A percentile compares a stretch with the other conserved stretches of the same genome.
phyloP scores from a whole-genome alignment of 164 flowering plant species.

The Liquidambar formosana region DNA sequence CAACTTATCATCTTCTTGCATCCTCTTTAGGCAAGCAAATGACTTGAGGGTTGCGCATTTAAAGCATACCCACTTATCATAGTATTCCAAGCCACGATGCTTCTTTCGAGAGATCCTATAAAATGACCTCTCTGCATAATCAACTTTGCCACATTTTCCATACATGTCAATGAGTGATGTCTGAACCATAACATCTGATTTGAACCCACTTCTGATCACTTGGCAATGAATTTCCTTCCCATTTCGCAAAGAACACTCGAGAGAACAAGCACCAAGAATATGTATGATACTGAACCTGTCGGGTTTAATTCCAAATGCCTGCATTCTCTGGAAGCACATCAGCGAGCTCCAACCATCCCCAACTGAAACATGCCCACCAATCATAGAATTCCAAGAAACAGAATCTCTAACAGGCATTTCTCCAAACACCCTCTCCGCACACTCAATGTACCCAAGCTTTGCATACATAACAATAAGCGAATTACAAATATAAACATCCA shows the following conservation, averaged over 20 bases:
- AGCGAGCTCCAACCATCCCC: conserved; percentile 50
- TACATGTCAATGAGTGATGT: conserved; percentile 72
- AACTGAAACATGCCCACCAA: conserved; percentile 47
- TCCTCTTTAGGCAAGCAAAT: conserved; percentile 38
- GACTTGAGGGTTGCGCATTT: conserved; percentile 37
- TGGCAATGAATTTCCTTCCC: conserved; percentile 32
- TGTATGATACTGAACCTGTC: conserved; percentile 39
- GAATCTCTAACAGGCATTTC: conserved; percentile 57
- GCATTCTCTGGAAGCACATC: conserved; percentile 43
- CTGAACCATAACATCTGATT: conserved; percentile 40
- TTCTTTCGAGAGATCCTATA: conserved; percentile 24
- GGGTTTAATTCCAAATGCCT: conserved; percentile 22
- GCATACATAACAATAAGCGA: conserved; percentile 59
- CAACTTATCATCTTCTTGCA: conserved; percentile 39
- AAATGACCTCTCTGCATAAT: conserved; percentile 49
- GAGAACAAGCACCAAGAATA: neutral
- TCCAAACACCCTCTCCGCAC: conserved; percentile 50
- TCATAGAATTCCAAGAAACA: conserved; percentile 81
- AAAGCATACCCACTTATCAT: conserved; percentile 54
- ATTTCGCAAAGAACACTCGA: conserved; percentile 10
- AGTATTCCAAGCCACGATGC: conserved; percentile 59
- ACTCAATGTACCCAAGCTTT: conserved; percentile 45
- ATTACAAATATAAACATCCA: conserved; percentile 53
- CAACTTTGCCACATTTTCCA: conserved; percentile 50
- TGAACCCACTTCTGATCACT: conserved; percentile 19